phyloP scores from a whole-genome alignment of 2,329 filamentous ascomycete species.

The Gnomoniopsis sp. region DNA sequence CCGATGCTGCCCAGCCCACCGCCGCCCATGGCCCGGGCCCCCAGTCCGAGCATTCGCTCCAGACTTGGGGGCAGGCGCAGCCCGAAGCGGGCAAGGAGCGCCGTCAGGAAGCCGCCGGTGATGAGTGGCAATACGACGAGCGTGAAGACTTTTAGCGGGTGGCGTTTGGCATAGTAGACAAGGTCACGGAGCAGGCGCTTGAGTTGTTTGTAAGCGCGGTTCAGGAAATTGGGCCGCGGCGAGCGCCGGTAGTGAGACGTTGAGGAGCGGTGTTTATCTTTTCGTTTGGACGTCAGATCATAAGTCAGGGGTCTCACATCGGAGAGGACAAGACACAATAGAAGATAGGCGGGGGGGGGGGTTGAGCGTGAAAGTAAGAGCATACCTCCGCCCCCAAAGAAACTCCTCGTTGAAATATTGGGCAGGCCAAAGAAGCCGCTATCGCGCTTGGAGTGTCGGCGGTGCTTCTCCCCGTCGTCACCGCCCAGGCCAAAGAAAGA shows the following conservation, averaged over 20 bases:
- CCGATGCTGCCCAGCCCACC: conserved; percentile 36
- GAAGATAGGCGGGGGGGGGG: neutral
- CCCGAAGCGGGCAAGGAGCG: conserved; percentile 75
- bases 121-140: conserved; percentile 84
- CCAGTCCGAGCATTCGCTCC: conserved; percentile 55
- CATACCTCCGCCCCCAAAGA: conserved; percentile 43
- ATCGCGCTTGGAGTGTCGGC: conserved; percentile 27
- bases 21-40: conserved; percentile 45
- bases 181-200: conserved; percentile 78
- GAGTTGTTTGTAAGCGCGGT: conserved; percentile 70
- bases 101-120: conserved; percentile 76
- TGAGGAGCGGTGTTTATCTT: conserved; percentile 18
- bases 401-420: conserved; percentile 40
- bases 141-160: conserved; percentile 85
- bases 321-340: neutral
- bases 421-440: conserved; percentile 46
- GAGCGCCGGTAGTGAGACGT: conserved; percentile 74
- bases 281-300: conserved; percentile 21
- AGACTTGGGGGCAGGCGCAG: conserved; percentile 67
- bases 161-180: conserved; percentile 73
- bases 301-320: conserved; percentile 15
- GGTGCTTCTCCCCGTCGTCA: conserved; percentile 27
- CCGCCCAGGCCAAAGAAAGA: conserved; percentile 41
- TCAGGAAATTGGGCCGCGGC: conserved; percentile 75
- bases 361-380: conserved; percentile 8